Base-by-base conservation (phyloP, 1,139 yeast species). In the Kodamaea arcana region DNA sequence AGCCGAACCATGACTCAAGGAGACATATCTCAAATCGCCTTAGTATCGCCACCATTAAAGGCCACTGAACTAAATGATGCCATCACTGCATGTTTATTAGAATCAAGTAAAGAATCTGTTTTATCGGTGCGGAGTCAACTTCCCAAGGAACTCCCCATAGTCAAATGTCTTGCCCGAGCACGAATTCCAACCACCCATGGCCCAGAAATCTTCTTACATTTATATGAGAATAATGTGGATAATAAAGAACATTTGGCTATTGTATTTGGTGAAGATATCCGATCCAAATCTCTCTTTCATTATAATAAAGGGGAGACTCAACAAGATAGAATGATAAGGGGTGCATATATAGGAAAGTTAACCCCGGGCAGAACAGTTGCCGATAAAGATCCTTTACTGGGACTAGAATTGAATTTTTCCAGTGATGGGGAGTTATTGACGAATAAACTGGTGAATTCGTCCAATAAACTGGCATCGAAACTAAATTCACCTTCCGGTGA, bases 241-340 rank as follows among this genome's bases (percentile, higher is more conserved):
- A 70, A 78, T 40, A 94, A 94, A 59, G 99, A 94, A 60, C 99
- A 94, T 60, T 67, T 94, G 50, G 98, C 98, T 8, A 92, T 94
- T 41, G 98, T 92, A 3, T 92, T 92, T 62, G 97, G 98, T 8
- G 95, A 87, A 52, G 84, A 84, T 47, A 80, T 94, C 33, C 71
- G 95, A 45, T 86, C 96, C 3, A 71, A 75, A 53, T 68, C 90
- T 2, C 66, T 94, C 36, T 92, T 78, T 60, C 73, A 67, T 27
- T 61, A 62, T 33, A 66, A 87, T 33, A 65, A 65, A 0, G 77
- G 78, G 29, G 99, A 92, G 47, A 69, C 95, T 0, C 97, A 88
- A 58, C 83, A 78, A 50, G 97, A 87, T 52, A 65, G 98, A 46
- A 92, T 92, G 97, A 87, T 94, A 12, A 72, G 98, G 47, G 99